Evolutionary conservation across 73 alveolate genomes (phyloP).

Genomic region (Paramecium primaurelia): DNA sequence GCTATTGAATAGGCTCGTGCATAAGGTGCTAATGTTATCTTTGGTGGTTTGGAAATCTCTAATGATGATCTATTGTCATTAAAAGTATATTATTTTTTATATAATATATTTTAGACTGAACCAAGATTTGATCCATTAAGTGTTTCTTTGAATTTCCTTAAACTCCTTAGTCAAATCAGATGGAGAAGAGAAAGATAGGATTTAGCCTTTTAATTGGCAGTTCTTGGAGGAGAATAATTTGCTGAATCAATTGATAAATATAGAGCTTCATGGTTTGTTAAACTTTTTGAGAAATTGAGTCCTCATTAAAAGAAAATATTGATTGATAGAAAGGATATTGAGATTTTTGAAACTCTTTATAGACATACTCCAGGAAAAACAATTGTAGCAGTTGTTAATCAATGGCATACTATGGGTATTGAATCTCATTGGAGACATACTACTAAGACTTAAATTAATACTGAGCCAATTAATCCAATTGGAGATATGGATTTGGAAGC

Average conservation of each 20-base stretch:
- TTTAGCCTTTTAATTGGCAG: constrained; percentile 50
- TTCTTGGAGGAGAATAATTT: constrained; percentile 70
- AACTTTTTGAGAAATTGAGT: constrained; percentile 67
- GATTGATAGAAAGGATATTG: constrained; percentile 77
- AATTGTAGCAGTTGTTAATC: constrained; percentile 83
- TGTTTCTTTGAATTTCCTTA: background rate
- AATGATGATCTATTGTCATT: constrained; percentile 40
- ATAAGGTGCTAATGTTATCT: constrained; percentile 68
- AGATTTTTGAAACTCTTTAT: constrained; percentile 69
- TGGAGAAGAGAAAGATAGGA: constrained; percentile 68
- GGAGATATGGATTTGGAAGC: constrained; percentile 81
- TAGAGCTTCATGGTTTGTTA: constrained; percentile 73
- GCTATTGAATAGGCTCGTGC: constrained; percentile 81
- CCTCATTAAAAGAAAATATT: constrained; percentile 77
- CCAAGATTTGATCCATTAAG: constrained; percentile 57
- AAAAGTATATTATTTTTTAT: background rate
- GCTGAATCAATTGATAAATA: constrained; percentile 73
- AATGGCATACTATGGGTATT: constrained; percentile 86
- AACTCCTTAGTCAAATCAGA: constrained; percentile 32
- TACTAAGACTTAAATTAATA: constrained; percentile 50
- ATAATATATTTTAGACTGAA: background rate
- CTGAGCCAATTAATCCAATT: constrained; percentile 79
- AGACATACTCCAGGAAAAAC: constrained; percentile 70
- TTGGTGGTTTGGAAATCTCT: constrained; percentile 76
- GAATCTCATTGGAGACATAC: constrained; percentile 78